Evolutionary conservation across 202 grass and related monocot species (phyloP).

Genomic region (Elaeis oleifera): DNA sequence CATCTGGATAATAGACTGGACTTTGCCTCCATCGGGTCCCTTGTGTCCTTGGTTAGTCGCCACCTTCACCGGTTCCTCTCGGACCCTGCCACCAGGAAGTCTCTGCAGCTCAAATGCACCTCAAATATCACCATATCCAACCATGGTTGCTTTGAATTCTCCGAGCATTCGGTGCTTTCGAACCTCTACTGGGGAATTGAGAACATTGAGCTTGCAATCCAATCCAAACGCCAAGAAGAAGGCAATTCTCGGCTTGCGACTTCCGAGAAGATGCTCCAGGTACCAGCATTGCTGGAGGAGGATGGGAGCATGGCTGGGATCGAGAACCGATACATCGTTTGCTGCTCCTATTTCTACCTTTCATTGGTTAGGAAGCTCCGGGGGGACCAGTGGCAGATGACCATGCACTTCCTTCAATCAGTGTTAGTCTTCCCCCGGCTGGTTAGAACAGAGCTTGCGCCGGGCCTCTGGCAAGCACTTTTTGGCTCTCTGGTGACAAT

Average conservation of each 20-base stretch:
- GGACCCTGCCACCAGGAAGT: constrained; percentile 28
- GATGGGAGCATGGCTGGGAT: constrained; percentile 56
- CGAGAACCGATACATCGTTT: constrained; percentile 55
- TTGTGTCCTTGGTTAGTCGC: constrained; percentile 47
- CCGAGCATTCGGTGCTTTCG: constrained; percentile 42
- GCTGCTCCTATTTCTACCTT: constrained; percentile 85
- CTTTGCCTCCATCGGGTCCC: constrained; percentile 32
- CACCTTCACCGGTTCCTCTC: constrained; percentile 52
- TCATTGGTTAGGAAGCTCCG: constrained; percentile 49
- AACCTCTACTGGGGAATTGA: constrained; percentile 51
- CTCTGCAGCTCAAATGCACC: constrained; percentile 26
- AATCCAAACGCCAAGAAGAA: background rate
- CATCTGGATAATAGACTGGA: constrained; percentile 10
- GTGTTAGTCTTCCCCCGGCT: constrained; percentile 37
- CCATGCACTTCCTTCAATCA: constrained; percentile 79
- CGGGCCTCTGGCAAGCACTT: constrained; percentile 55
- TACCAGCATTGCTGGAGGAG: constrained; percentile 67
- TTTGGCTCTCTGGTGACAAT: constrained; percentile 28
- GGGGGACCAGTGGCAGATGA: constrained; percentile 80
- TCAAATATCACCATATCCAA: constrained; percentile 25
- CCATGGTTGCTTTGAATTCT: constrained; percentile 1
- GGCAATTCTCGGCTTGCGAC: constrained; percentile 13
- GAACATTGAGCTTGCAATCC: constrained; percentile 15
- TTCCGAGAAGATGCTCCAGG: constrained; percentile 70
- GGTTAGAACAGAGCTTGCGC: constrained; percentile 40